phyloP scores from a whole-genome alignment of 805 yeast genomes.

The Metschnikowia lochheadii region DNA sequence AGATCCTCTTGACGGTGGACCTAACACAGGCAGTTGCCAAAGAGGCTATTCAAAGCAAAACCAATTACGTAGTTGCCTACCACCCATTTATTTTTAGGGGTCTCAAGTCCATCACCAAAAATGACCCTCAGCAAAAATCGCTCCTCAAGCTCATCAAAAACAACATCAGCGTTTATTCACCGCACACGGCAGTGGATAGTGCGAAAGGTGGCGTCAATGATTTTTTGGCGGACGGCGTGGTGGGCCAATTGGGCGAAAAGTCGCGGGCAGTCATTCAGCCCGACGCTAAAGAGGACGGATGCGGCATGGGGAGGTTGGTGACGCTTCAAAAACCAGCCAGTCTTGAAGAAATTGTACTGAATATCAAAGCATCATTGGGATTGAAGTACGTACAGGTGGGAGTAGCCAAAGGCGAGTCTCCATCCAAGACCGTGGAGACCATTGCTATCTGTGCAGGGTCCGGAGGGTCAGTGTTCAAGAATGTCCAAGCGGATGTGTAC shows the following conservation, averaged over 20 bases:
- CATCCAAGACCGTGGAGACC: constrained; percentile 34
- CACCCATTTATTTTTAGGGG: constrained; percentile 92
- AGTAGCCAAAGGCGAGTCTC: constrained; percentile 15
- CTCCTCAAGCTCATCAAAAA: constrained; percentile 66
- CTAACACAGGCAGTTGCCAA: constrained; percentile 77
- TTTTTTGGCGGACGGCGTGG: constrained; percentile 69
- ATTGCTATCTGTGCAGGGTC: constrained; percentile 96
- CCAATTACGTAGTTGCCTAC: constrained; percentile 73
- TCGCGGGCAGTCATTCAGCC: constrained; percentile 42
- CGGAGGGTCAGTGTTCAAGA: constrained; percentile 73
- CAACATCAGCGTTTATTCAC: constrained; percentile 86
- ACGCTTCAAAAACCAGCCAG: constrained; percentile 41
- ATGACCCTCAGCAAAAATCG: constrained; percentile 78
- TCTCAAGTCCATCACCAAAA: constrained; percentile 60
- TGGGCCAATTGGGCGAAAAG: constrained; percentile 23
- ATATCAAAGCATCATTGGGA: constrained; percentile 51
- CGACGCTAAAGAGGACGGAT: constrained; percentile 41
- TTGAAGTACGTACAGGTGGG: constrained; percentile 65
- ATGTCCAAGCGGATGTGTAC: constrained; percentile 61
- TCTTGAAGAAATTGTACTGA: constrained; percentile 42
- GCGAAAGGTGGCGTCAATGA: constrained; percentile 92
- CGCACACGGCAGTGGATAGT: constrained; percentile 96
- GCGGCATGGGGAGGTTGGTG: constrained; percentile 82
- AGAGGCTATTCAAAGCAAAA: constrained; percentile 63
- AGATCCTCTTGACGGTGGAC: constrained; percentile 71